These are phyloP conservation scores for Aspergillus latus DNA, from an alignment of 2,329 filamentous ascomycete genomes.

Conservation along the genomic window DNA sequence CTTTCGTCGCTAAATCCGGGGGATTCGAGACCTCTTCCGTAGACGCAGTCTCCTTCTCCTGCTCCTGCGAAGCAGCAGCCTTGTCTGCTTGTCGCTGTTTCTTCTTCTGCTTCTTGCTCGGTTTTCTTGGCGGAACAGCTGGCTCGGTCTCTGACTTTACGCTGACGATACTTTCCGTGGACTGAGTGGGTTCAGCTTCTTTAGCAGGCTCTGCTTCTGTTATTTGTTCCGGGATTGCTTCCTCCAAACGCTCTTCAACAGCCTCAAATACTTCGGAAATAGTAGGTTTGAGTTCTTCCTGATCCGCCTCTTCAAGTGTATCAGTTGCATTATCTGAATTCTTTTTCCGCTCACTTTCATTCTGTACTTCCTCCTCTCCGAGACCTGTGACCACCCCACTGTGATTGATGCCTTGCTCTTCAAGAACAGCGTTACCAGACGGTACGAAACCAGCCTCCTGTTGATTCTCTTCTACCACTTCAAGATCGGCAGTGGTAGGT, in stretches of 20 bases:
- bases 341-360: not conserved
- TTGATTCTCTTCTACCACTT: constrained; percentile 8
- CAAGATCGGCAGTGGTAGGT: constrained; percentile 1
- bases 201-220: constrained; percentile 1
- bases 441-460: constrained; percentile 6
- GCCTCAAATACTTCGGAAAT: no score
- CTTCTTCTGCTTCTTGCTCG: constrained; percentile 32
- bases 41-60: not conserved
- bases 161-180: not conserved
- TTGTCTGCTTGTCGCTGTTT: constrained; percentile 25
- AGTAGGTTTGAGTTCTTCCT: no score
- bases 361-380: not conserved
- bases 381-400: not conserved
- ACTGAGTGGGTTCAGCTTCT: constrained; percentile 5
- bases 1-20: not conserved
- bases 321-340: not conserved
- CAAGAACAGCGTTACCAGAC: constrained; percentile 5
- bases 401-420: not conserved
- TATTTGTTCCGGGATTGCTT: constrained; percentile 16
- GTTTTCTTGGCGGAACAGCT: constrained; percentile 17
- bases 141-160: constrained; percentile 11
- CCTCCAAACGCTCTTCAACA: not conserved
- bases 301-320: no score
- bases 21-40: constrained; percentile 2
- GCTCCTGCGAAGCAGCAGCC: constrained; percentile 7